Percentiles rank a stretch among this genome's conserved stretches.
Evolutionary conservation across 2,329 filamentous ascomycete genomes (phyloP).

Genomic region (Penicillium occitanis): DNA sequence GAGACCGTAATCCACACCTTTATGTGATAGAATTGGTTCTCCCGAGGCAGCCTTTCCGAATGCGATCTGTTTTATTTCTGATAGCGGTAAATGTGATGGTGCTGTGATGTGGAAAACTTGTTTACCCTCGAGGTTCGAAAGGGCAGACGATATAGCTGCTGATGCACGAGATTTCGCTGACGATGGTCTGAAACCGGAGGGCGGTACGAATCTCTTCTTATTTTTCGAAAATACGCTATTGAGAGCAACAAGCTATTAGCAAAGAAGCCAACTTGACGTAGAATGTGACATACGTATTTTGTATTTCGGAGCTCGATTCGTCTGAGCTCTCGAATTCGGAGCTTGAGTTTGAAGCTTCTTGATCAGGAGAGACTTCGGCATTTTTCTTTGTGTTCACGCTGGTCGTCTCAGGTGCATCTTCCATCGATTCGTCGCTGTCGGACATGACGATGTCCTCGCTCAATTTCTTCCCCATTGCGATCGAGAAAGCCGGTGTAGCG

Average conservation of each 20-base stretch:
- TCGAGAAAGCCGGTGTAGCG: neutral
- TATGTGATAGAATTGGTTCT: constrained; percentile 42
- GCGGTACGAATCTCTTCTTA: constrained; percentile 39
- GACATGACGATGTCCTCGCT: constrained; percentile 27
- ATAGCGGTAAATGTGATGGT: constrained; percentile 45
- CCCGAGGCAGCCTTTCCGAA: constrained; percentile 43
- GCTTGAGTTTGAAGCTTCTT: constrained; percentile 20
- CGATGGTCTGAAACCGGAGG: constrained; percentile 43
- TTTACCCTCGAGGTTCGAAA: constrained; percentile 45
- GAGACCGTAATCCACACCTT: constrained; percentile 46
- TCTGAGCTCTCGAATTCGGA: constrained; percentile 23
- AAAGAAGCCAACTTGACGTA: neutral
- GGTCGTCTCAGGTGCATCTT: constrained; percentile 26
- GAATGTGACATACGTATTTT: constrained; percentile 22
- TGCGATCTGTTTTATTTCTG: constrained; percentile 47
- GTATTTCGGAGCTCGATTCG: constrained; percentile 12
- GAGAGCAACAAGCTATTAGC: neutral
- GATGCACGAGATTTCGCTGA: constrained; percentile 35
- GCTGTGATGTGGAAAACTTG: constrained; percentile 52
- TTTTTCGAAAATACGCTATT: constrained; percentile 16
- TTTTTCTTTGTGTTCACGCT: constrained; percentile 13
- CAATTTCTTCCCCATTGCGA: constrained; percentile 24
- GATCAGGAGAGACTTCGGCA: neutral
- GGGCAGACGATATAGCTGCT: constrained; percentile 33
- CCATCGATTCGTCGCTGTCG: constrained; percentile 30